These are phyloP conservation scores for Psilocybe subaeruginosa DNA, from an alignment of 768 basidiomycete species.

Conservation along the genomic window DNA sequence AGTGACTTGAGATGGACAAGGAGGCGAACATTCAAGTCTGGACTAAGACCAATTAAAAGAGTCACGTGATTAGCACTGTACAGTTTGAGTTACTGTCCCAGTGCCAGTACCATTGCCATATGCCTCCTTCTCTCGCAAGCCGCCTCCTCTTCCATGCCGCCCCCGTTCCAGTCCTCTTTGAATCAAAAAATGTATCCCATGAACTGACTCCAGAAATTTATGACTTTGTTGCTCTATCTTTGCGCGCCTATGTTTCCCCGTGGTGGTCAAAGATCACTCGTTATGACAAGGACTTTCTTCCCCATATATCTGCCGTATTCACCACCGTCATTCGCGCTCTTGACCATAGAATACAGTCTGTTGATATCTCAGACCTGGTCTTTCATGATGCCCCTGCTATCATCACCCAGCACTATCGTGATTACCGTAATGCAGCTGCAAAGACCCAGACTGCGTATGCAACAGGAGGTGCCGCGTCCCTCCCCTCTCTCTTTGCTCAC, in stretches of 20 bases:
- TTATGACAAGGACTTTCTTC: slow-evolving; percentile 83
- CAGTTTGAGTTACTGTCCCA: too few relatives aligned
- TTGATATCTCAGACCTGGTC: slow-evolving; percentile 64
- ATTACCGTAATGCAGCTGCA: slow-evolving; percentile 70
- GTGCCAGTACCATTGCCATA: slow-evolving; percentile 4
- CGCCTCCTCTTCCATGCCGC: slow-evolving; percentile 68
- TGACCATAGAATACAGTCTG: slow-evolving; percentile 54
- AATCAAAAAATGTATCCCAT: slow-evolving; percentile 41
- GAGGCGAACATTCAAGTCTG: slow-evolving; percentile 10
- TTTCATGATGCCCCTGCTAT: slow-evolving; percentile 66
- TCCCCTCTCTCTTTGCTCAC: slow-evolving; percentile 75
- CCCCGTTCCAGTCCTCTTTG: slow-evolving; percentile 58
- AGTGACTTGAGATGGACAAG: slow-evolving; percentile 4
- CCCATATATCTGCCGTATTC: slow-evolving; percentile 66
- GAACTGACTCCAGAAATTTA: slow-evolving; percentile 74
- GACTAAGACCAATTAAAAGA: neutral
- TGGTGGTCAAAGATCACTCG: slow-evolving; percentile 88
- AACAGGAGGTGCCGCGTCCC: slow-evolving; percentile 59
- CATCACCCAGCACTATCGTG: slow-evolving; percentile 74
- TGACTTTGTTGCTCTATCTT: slow-evolving; percentile 77
- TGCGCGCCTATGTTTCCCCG: slow-evolving; percentile 78
- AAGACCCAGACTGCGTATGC: slow-evolving; percentile 76
- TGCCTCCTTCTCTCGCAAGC: slow-evolving; percentile 34
- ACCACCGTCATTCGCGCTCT: slow-evolving; percentile 60
- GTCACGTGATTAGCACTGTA: slow-evolving; percentile 13